Base-by-base conservation (phyloP, 2,329 filamentous ascomycete genomes). In the Talaromyces amestolkiae region DNA sequence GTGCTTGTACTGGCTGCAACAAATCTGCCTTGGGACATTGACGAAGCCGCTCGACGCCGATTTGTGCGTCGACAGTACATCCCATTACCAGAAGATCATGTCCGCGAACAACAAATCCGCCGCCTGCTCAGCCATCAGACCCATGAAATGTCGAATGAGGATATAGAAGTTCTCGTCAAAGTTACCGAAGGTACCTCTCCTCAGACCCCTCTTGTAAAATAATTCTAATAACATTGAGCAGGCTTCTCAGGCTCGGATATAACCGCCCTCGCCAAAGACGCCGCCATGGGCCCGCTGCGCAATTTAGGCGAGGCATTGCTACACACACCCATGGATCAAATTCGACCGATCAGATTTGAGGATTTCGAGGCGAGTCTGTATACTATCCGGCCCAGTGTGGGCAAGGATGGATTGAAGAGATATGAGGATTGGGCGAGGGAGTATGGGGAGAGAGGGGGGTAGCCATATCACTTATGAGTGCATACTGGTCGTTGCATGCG, bases 241-340 rank as follows among this genome's bases (percentile, higher is more conserved):
- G 93, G 93, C n/a, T 99, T 97, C 79, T 97, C 93, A 9, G 95
- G 95, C 53, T 97, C 93, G 1, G 95, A 99, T 73, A 97, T 99
- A 69, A 98, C 95, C 24, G 93, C 95, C 1, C 83, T 99, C 9
- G 95, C 95, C 8, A 99, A 99, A 79, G 95, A 99, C 75, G 95
- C 95, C 9, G 95, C 95, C 2, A 99, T 99, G 95, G 94, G 95
- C 0, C 95, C 95, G 0, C 82, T 99, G 13, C 87, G 95, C 37
- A 94, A 92, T 62, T 82, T 98, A 2, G 95, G 95, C 31, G 95
- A 98, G 76, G 92, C 91, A 47, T 81, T 99, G 35, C 83, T 99
- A 39, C 89, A 91, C 69, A 98, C 96, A 84, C 91, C 90, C 0
- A 96, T 95, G 86, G 95, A 99, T 67, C 88, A 98, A 70, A 98